Base-by-base conservation (phyloP, 1,139 yeast genomes). In the Scheffersomyces titani region DNA sequence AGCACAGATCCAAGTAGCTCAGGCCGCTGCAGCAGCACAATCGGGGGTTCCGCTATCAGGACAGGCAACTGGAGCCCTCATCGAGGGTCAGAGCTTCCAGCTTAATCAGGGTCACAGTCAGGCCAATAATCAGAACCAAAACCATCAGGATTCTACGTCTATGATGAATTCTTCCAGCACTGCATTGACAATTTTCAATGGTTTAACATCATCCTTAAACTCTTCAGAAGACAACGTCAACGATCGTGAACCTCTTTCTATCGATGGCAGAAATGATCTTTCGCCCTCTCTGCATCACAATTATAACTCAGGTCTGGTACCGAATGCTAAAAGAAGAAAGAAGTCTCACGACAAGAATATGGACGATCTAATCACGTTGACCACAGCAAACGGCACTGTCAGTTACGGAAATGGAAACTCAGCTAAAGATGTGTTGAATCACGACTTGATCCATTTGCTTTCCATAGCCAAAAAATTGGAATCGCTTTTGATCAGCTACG, bases 391-490 rank as follows among this genome's bases (percentile, higher is more conserved):
- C 55, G 24, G 49, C 49, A 46, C 9, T 9, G n/a, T 46, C 56
- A 55, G 51, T 21, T 52, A 45, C 19, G 51, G 51, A 51, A 54
- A 44, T 52, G 50, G 40, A 49, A 51, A 5, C 47, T 45, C 45
- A 47, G 47, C 30, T 45, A 24, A 55, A 48, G 52, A 57, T 19
- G 54, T 49, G 24, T 46, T 58, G 46, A 66, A 64, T 56, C 70
- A 67, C 54, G 76, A 74, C 53, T 61, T 73, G 45, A 68, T 75
- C 30, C 75, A 73, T 57, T 61, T 77, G 5, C 65, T 76, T n/a
- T 72, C 76, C 11, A 68, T 75, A n/a, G 66, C 75, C n/a, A 69
- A 74, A 48, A 71, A 72, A 50, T 61, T 76, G 19, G 72, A 73
- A 50, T 55, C 63, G 19, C 58, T 71, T 6, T 59, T 72, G 19